Conservation (phyloP, 192 early-diverging fungal species). For the Backusella australiensis region DNA sequence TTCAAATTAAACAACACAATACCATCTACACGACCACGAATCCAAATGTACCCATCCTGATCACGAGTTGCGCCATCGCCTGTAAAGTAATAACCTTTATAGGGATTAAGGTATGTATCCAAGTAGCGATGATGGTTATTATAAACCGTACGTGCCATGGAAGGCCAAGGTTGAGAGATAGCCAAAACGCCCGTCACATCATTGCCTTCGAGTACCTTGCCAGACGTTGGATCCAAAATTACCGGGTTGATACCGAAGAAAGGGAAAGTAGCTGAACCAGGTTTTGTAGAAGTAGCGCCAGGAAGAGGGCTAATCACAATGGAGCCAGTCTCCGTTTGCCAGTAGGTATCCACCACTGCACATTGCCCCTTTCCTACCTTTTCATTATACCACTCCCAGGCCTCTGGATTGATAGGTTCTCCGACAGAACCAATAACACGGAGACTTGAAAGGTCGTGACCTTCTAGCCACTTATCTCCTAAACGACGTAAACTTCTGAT, state of each 20-base stretch:
- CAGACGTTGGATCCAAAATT: constrained; percentile 81
- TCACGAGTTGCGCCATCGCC: constrained; percentile 92
- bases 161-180: constrained; percentile 84
- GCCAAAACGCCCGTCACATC: constrained; percentile 91
- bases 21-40: constrained; percentile 79
- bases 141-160: constrained; percentile 87
- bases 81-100: constrained; percentile 91
- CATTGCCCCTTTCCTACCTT: constrained; percentile 83
- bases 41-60: constrained; percentile 94
- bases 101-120: constrained; percentile 89
- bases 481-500: constrained; percentile 88
- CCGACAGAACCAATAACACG: constrained; percentile 93
- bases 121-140: constrained; percentile 89
- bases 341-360: constrained; percentile 95
- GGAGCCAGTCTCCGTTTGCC: constrained; percentile 90
- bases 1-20: not conserved
- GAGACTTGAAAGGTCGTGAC: constrained; percentile 77
- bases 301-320: constrained; percentile 90
- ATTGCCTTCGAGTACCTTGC: constrained; percentile 80
- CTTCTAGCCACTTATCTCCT: constrained; percentile 74
- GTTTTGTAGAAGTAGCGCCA: constrained; percentile 87
- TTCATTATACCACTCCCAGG: constrained; percentile 96
- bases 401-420: constrained; percentile 96
- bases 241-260: constrained; percentile 94
- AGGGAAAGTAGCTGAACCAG: constrained; percentile 91